Conservation (phyloP, 169 alveolate genomes). For the Cryptosporidium muris region DNA sequence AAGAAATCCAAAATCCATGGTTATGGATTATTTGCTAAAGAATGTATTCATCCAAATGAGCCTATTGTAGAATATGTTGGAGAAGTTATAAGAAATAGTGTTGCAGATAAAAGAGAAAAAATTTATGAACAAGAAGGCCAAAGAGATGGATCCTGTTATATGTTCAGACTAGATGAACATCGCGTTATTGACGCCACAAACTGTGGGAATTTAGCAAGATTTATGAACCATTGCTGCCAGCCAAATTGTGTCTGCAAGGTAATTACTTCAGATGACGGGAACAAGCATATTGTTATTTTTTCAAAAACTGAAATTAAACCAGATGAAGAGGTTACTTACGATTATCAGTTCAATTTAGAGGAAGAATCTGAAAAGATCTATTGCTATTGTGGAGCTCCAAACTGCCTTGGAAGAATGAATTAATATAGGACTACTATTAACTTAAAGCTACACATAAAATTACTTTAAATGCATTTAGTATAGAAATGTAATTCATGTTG, state of each 20-base stretch:
- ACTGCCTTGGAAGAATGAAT: constrained; percentile 90
- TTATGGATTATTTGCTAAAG: constrained; percentile 91
- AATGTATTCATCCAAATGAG: constrained; percentile 88
- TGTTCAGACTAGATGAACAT: constrained; percentile 93
- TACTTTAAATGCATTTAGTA: no score
- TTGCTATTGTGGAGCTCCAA: constrained; percentile 89
- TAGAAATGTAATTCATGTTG: no score
- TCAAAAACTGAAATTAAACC: constrained; percentile 91
- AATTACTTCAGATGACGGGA: constrained; percentile 84
- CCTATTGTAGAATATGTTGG: constrained; percentile 96
- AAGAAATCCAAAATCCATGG: constrained; percentile 90
- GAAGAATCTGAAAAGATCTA: constrained; percentile 84
- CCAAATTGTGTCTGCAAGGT: constrained; percentile 89
- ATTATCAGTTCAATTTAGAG: constrained; percentile 91
- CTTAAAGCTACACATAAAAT: neutral
- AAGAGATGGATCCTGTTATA: constrained; percentile 90
- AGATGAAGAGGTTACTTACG: constrained; percentile 97
- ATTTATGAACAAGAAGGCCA: constrained; percentile 84
- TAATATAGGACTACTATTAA: constrained; percentile 28
- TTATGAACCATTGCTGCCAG: constrained; percentile 97
- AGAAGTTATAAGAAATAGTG: constrained; percentile 87
- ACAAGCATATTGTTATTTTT: constrained; percentile 93
- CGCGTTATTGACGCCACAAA: constrained; percentile 96
- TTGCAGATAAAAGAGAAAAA: constrained; percentile 89
- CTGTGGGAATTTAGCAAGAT: constrained; percentile 94